Percentiles rank a stretch among this genome's conserved stretches.
phyloP scores from a whole-genome alignment of 352 stramenopile genomes.

The Peronospora belbahrii region DNA sequence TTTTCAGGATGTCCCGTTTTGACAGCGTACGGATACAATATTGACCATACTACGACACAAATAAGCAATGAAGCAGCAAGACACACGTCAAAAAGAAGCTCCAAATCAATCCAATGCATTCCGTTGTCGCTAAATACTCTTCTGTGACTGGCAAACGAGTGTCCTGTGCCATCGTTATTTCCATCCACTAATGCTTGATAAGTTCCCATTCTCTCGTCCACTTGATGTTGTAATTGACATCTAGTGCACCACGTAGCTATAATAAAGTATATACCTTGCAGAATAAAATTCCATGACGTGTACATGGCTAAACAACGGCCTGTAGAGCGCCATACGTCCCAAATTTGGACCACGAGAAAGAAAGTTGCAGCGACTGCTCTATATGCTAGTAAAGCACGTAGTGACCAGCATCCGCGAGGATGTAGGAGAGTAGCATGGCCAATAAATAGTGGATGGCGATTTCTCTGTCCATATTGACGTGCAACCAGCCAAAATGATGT shows the following conservation, averaged over 20 bases:
- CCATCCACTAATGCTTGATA: conserved; percentile 37
- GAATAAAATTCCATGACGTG: conserved; percentile 84
- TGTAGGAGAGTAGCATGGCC: conserved; percentile 28
- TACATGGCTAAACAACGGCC: conserved; percentile 60
- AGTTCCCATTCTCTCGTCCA: conserved; percentile 15
- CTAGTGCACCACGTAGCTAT: conserved; percentile 27
- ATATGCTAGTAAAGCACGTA: conserved; percentile 36
- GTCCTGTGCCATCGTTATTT: conserved; percentile 24
- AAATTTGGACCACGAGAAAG: conserved; percentile 48
- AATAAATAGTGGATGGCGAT: conserved; percentile 27
- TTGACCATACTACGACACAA: conserved; percentile 58
- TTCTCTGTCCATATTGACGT: conserved; percentile 26
- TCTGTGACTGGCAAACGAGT: conserved; percentile 6
- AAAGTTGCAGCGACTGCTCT: conserved; percentile 31
- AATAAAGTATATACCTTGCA: conserved; percentile 56
- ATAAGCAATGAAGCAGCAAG: conserved; percentile 64
- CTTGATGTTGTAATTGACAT: conserved; percentile 16
- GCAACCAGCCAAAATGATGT: conserved; percentile 43
- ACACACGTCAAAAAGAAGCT: conserved; percentile 63
- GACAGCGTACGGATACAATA: conserved; percentile 61
- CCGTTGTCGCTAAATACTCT: conserved; percentile 11
- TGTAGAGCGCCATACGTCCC: conserved; percentile 48
- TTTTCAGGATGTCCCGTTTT: conserved; percentile 36
- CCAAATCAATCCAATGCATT: conserved; percentile 44
- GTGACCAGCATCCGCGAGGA: conserved; percentile 36